These are phyloP conservation scores for Yarrowia alimentaria DNA, from an alignment of 805 yeast species.

Conservation along the genomic window DNA sequence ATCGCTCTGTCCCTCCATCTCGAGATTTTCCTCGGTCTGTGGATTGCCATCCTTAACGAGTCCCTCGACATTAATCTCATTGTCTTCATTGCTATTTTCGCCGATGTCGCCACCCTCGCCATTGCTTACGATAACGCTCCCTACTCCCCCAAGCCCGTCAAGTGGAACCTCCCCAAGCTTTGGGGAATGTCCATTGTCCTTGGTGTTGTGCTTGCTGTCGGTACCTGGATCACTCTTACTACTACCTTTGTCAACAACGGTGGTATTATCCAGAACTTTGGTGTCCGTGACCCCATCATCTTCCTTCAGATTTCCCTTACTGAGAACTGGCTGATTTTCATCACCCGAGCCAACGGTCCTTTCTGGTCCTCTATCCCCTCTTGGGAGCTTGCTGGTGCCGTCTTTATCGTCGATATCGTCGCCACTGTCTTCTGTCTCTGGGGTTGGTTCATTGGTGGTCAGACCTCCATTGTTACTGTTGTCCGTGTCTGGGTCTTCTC, in stretches of 20 bases:
- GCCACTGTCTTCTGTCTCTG: slow-evolving; percentile 90
- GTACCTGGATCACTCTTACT: slow-evolving; percentile 92
- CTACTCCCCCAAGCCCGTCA: slow-evolving; percentile 86
- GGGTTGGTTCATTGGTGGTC: slow-evolving; percentile 98
- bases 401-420: slow-evolving; percentile 80
- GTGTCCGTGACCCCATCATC: slow-evolving; percentile 88
- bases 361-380: slow-evolving; percentile 97
- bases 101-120: slow-evolving; percentile 78
- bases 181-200: slow-evolving; percentile 78
- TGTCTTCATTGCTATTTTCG: slow-evolving; percentile 94
- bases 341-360: slow-evolving; percentile 96
- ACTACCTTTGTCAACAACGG: slow-evolving; percentile 93
- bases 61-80: slow-evolving; percentile 85
- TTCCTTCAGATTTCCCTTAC: slow-evolving; percentile 92
- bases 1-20: slow-evolving; percentile 92
- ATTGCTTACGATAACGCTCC: slow-evolving; percentile 94
- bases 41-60: slow-evolving; percentile 91
- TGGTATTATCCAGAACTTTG: slow-evolving; percentile 88
- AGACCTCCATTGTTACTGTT: slow-evolving; percentile 94
- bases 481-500: slow-evolving; percentile 95
- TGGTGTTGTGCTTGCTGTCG: slow-evolving; percentile 66
- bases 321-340: slow-evolving; percentile 96
- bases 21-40: slow-evolving; percentile 91
- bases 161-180: slow-evolving; percentile 93
- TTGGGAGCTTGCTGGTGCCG: slow-evolving; percentile 96